These are phyloP conservation scores for Diutina pseudorugosa DNA, from an alignment of 1,139 yeast genomes.

Conservation along the genomic window DNA sequence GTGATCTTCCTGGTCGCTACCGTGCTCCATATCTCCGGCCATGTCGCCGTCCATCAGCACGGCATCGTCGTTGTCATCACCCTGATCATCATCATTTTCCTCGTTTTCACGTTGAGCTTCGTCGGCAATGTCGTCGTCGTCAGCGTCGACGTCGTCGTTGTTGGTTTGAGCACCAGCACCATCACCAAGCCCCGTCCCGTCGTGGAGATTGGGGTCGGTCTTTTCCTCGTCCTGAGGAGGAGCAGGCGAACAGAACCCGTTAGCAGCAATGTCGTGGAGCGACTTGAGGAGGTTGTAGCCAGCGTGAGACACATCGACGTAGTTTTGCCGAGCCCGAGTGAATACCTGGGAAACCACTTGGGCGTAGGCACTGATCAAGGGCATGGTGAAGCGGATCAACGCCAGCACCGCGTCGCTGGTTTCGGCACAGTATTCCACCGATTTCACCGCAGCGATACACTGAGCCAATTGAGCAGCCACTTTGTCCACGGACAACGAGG, in stretches of 20 bases:
- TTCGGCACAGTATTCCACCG: slow-evolving; percentile 21
- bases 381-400: slow-evolving; percentile 40
- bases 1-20: slow-evolving; percentile 55
- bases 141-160: slow-evolving; percentile 82
- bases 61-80: slow-evolving; percentile 61
- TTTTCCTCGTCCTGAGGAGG: slow-evolving; percentile 54
- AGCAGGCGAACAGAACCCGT: slow-evolving; percentile 92
- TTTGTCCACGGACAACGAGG: slow-evolving; percentile 18
- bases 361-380: slow-evolving; percentile 43
- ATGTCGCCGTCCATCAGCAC: slow-evolving; percentile 93
- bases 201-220: slow-evolving; percentile 42
- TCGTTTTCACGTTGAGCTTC: slow-evolving; percentile 79
- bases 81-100: slow-evolving; percentile 35
- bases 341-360: slow-evolving; percentile 31
- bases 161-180: slow-evolving; percentile 82
- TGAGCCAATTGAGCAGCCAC: slow-evolving; percentile 14
- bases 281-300: slow-evolving; percentile 46
- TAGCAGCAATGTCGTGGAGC: slow-evolving; percentile 52
- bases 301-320: slow-evolving; percentile 44
- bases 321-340: slow-evolving; percentile 31
- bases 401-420: slow-evolving; percentile 30
- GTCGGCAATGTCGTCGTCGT: slow-evolving; percentile 71
- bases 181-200: slow-evolving; percentile 96
- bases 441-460: slow-evolving; percentile 12
- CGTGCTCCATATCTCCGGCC: slow-evolving; percentile 86